Percentiles rank a stretch among this genome's conserved stretches.
These are phyloP conservation scores for Durusdinium trenchii DNA, from an alignment of 73 alveolate genomes.

Conservation along the genomic window DNA sequence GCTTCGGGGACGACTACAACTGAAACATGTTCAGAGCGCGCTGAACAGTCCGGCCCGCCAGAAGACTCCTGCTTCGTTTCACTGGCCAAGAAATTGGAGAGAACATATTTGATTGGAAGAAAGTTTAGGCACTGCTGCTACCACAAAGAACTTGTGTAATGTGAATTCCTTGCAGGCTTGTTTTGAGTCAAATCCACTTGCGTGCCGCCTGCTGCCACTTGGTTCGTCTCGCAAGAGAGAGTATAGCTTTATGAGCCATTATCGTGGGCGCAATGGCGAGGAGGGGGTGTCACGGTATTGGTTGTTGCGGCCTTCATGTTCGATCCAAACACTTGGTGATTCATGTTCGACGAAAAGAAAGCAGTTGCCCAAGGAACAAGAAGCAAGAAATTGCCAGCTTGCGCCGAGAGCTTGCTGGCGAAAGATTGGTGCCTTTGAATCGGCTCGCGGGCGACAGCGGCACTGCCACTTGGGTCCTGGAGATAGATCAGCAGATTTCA, in stretches of 20 bases:
- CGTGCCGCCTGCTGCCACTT: no score
- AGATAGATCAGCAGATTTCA: background rate
- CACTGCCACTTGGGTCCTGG: background rate
- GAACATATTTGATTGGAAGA: no score
- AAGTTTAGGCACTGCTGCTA: no score
- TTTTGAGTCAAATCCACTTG: no score
- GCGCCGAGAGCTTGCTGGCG: conserved; percentile 81
- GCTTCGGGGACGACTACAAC: conserved; percentile 32
- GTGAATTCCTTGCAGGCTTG: no score
- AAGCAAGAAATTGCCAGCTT: conserved; percentile 65
- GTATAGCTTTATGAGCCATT: conserved; percentile 7
- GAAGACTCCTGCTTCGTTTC: no score
- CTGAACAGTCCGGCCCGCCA: no score
- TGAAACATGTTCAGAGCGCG: no score
- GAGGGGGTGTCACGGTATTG: background rate
- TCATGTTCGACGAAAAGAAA: background rate
- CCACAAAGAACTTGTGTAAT: no score
- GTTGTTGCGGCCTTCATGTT: background rate
- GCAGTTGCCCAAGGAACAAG: conserved; percentile 25
- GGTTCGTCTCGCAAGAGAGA: no score
- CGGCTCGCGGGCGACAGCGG: conserved; percentile 82
- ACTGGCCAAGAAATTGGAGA: no score
- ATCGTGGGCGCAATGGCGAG: background rate
- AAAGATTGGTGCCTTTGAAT: conserved; percentile 45
- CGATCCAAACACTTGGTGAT: background rate